These are phyloP conservation scores for Omphalotus guepiniiformis DNA, from an alignment of 768 basidiomycete genomes.

Conservation along the genomic window DNA sequence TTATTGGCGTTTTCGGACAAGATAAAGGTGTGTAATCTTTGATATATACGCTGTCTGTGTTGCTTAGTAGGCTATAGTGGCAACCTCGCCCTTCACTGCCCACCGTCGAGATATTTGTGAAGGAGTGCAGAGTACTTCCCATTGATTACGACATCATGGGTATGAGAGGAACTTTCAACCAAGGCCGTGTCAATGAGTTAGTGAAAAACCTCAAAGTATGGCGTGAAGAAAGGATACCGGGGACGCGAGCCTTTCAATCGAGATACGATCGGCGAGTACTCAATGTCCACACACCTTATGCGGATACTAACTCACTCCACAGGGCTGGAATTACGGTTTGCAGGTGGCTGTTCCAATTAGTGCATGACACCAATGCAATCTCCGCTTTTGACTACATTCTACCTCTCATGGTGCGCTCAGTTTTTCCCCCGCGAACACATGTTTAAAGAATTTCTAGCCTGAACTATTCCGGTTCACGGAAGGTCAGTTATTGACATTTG, in stretches of 20 bases:
- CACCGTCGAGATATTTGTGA: conserved; percentile 57
- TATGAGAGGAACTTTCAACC: conserved; percentile 61
- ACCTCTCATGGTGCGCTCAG: conserved; percentile 62
- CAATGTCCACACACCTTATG: neutral
- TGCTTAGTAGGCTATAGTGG: conserved; percentile 39
- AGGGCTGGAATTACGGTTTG: conserved; percentile 66
- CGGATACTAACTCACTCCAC: too few species aligned
- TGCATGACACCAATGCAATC: conserved; percentile 75
- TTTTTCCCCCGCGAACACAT: neutral
- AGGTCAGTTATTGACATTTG: conserved; percentile 27
- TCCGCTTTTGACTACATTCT: conserved; percentile 79
- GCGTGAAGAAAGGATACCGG: conserved; percentile 68
- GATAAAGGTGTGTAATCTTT: conserved; percentile 48
- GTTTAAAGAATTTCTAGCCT: conserved; percentile 39
- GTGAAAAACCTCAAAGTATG: conserved; percentile 62
- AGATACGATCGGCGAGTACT: conserved; percentile 69
- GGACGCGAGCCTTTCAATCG: conserved; percentile 77
- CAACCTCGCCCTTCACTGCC: conserved; percentile 59
- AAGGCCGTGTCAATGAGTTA: conserved; percentile 52
- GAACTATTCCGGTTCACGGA: conserved; percentile 76
- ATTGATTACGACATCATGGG: conserved; percentile 71
- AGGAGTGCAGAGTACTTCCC: conserved; percentile 56
- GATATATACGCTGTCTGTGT: conserved; percentile 1
- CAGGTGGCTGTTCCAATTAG: conserved; percentile 71
- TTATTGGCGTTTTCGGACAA: conserved; percentile 68